Conservation (phyloP, 306 rosid genomes). For the Inga oerstediana region DNA sequence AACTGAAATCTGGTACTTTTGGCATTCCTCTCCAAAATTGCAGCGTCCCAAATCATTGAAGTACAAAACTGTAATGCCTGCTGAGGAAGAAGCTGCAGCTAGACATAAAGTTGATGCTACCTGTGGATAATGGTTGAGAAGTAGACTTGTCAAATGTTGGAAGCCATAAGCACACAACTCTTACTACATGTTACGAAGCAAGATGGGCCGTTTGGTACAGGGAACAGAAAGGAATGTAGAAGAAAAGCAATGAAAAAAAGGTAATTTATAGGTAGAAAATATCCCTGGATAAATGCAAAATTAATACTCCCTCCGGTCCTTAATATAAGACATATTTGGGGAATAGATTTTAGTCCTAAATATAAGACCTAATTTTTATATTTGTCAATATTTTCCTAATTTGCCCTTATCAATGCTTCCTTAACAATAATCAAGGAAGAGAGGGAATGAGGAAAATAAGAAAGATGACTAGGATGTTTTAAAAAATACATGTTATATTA, state of each 20-base stretch:
- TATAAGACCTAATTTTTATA: no score
- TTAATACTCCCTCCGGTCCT: no score
- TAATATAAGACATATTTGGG: no score
- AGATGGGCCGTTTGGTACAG: neutral
- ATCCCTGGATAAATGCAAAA: neutral
- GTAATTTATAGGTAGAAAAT: neutral
- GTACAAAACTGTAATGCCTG: slow-evolving; percentile 74
- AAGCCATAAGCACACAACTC: neutral
- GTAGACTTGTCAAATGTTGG: slow-evolving; percentile 12
- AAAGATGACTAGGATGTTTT: no score
- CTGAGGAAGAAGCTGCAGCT: slow-evolving; percentile 91
- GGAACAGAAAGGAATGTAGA: neutral
- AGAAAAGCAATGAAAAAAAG: no score
- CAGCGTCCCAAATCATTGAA: slow-evolving; percentile 70
- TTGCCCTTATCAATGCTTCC: no score
- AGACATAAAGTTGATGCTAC: slow-evolving; percentile 80
- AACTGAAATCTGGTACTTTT: slow-evolving; percentile 74
- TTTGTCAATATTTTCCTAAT: no score
- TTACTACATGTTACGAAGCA: neutral
- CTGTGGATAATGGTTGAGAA: slow-evolving; percentile 38
- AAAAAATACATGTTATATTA: no score
- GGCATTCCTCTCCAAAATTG: slow-evolving; percentile 62
- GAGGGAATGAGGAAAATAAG: no score
- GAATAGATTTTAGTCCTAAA: no score
- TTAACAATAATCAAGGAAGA: no score